These are phyloP conservation scores for Penicillium macrosclerotiorum DNA, from an alignment of 495 filamentous ascomycete genomes.

Conservation along the genomic window DNA sequence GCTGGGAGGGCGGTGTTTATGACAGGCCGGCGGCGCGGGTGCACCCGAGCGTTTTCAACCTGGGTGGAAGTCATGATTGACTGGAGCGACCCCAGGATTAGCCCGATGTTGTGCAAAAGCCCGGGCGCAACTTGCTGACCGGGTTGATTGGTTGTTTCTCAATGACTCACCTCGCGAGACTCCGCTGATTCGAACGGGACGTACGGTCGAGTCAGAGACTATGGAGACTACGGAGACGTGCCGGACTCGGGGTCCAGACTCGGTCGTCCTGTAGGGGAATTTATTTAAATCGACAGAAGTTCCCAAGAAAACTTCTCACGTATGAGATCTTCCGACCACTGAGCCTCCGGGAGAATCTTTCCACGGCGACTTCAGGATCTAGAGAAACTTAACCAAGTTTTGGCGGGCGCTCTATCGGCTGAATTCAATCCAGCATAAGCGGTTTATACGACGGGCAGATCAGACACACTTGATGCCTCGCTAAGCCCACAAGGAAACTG, in stretches of 20 bases:
- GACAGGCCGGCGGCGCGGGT: constrained; percentile 36
- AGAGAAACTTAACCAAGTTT: no score
- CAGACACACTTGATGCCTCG: no score
- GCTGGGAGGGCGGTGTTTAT: constrained; percentile 32
- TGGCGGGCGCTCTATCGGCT: no score
- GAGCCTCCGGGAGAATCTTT: background rate
- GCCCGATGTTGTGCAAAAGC: constrained; percentile 3
- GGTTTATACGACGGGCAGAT: no score
- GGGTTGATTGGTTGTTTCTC: constrained; percentile 17
- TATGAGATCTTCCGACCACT: no score
- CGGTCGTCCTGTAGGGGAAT: background rate
- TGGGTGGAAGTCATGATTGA: constrained; percentile 25
- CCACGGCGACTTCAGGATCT: no score
- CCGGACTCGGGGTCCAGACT: background rate
- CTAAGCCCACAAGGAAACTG: no score
- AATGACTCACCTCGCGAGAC: constrained; percentile 22
- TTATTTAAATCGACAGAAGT: no score
- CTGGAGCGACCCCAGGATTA: constrained; percentile 10
- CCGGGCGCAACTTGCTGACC: constrained; percentile 2
- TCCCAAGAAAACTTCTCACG: no score
- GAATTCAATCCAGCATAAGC: no score
- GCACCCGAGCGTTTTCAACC: constrained; percentile 22
- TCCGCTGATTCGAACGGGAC: constrained; percentile 21
- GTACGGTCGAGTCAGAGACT: constrained; percentile 22
- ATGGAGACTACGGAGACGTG: background rate